phyloP scores from a whole-genome alignment of 768 basidiomycete species.

The Leccinum boreale region DNA sequence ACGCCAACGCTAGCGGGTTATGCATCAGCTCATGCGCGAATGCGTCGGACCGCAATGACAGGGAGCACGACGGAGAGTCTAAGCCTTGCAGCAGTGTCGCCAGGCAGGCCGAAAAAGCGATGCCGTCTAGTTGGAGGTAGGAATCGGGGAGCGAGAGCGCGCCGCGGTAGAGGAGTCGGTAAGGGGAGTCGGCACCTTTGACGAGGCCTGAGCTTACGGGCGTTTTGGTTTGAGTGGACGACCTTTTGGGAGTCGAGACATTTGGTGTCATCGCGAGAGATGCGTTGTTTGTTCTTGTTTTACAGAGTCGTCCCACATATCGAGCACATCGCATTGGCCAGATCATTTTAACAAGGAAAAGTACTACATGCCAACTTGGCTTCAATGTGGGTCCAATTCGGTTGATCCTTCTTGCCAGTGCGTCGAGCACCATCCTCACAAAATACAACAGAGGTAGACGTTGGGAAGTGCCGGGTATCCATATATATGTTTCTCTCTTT shows the following conservation, averaged over 20 bases:
- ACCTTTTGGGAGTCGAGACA: constrained; percentile 19
- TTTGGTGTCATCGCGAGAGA: background rate
- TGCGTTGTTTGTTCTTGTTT: background rate
- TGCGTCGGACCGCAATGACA: constrained; percentile 25
- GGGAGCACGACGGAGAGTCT: constrained; percentile 19
- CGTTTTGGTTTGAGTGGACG: background rate
- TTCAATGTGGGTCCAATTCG: too few species aligned
- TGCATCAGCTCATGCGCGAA: constrained; percentile 44
- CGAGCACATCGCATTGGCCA: too few species aligned
- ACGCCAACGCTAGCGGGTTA: constrained; percentile 65
- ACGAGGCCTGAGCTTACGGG: too few species aligned
- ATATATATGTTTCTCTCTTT: too few species aligned
- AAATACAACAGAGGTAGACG: too few species aligned
- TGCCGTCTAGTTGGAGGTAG: constrained; percentile 64
- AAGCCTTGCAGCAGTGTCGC: constrained; percentile 28
- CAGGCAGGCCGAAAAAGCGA: constrained; percentile 61
- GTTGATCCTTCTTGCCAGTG: too few species aligned
- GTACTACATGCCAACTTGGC: too few species aligned
- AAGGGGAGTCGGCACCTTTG: too few species aligned
- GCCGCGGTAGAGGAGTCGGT: constrained; percentile 72
- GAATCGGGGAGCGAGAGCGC: constrained; percentile 74
- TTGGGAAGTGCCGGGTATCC: too few species aligned
- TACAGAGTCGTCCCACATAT: too few species aligned
- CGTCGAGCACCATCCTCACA: too few species aligned
- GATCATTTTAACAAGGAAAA: too few species aligned